These are phyloP conservation scores for Colletotrichum incanum DNA, from an alignment of 2,329 filamentous ascomycete genomes.

Conservation along the genomic window DNA sequence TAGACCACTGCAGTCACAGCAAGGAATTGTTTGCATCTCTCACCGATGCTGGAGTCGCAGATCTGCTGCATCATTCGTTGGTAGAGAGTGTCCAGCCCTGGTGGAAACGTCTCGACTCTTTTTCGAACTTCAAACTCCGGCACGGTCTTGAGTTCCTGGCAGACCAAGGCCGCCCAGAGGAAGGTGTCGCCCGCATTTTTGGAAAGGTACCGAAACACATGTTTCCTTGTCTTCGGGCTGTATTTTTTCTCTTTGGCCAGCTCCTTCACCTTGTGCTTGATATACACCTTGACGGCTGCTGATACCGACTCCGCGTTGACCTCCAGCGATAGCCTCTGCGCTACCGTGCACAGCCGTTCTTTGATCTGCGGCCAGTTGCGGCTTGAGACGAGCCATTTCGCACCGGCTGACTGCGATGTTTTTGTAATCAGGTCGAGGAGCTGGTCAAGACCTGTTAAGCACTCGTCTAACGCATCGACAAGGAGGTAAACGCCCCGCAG, in stretches of 20 bases:
- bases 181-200: constrained; percentile 52
- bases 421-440: constrained; percentile 56
- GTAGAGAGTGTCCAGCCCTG: constrained; percentile 57
- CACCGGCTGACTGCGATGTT: constrained; percentile 39
- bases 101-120: constrained; percentile 45
- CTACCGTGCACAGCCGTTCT: constrained; percentile 32
- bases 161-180: constrained; percentile 52
- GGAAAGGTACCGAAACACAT: constrained; percentile 42
- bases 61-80: constrained; percentile 56
- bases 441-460: constrained; percentile 27
- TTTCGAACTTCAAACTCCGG: not conserved
- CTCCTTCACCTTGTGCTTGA: constrained; percentile 47
- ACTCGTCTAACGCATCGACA: constrained; percentile 46
- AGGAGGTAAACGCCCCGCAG: constrained; percentile 53
- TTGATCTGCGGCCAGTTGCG: constrained; percentile 59
- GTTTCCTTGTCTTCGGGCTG: constrained; percentile 34
- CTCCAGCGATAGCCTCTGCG: constrained; percentile 52
- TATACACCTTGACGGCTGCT: constrained; percentile 54
- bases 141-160: constrained; percentile 37
- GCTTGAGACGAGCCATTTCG: constrained; percentile 63
- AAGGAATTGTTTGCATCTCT: not conserved
- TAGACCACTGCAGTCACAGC: not conserved
- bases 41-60: constrained; percentile 36
- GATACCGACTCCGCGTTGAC: constrained; percentile 54
- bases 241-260: constrained; percentile 44